Conservation (phyloP, 202 grass and related monocot genomes). For the Digitaria exilis region DNA sequence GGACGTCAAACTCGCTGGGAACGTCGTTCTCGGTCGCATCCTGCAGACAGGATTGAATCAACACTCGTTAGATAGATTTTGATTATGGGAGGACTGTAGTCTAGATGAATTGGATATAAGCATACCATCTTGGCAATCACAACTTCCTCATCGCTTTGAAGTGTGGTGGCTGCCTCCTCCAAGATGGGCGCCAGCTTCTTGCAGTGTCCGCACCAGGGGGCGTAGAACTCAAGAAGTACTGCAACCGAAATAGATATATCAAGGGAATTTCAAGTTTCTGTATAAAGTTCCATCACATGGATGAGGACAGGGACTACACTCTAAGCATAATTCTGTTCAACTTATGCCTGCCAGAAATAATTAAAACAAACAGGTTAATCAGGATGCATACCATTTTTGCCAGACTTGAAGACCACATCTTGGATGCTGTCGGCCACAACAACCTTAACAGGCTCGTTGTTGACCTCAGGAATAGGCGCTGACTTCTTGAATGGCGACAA, state of each 20-base stretch:
- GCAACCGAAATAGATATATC: constrained; percentile 12
- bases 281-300: too few species aligned
- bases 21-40: constrained; percentile 82
- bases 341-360: background rate
- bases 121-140: constrained; percentile 91
- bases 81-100: background rate
- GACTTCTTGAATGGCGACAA: constrained; percentile 73
- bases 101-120: background rate
- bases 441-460: constrained; percentile 78
- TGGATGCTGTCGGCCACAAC: constrained; percentile 72
- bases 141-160: constrained; percentile 76
- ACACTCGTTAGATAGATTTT: background rate
- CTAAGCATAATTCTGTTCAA: background rate
- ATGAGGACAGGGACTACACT: background rate
- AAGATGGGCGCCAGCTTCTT: constrained; percentile 83
- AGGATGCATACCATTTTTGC: constrained; percentile 67
- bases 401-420: constrained; percentile 76
- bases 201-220: constrained; percentile 95
- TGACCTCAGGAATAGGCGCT: constrained; percentile 75
- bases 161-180: constrained; percentile 75
- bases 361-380: background rate
- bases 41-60: constrained; percentile 29
- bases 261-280: background rate
- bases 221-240: constrained; percentile 96
- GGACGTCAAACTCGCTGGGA: constrained; percentile 55